Percentiles rank a stretch among this genome's conserved stretches.
These are phyloP conservation scores for Salisapilia sapeloensis DNA, from an alignment of 352 stramenopile genomes.

Conservation along the genomic window DNA sequence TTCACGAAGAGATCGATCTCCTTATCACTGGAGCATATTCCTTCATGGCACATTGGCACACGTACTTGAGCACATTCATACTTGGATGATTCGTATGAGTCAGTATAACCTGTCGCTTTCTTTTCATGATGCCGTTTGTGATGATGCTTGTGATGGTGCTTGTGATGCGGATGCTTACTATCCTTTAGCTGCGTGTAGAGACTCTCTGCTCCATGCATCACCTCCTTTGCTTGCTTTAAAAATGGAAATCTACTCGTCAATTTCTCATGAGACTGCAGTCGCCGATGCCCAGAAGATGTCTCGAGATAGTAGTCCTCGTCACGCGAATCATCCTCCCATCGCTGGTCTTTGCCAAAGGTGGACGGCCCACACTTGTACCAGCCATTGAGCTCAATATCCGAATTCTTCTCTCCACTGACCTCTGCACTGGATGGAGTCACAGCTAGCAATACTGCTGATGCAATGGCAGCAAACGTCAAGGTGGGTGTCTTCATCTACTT, in stretches of 20 bases:
- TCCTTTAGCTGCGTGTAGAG: constrained; percentile 1
- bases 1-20: constrained; percentile 30
- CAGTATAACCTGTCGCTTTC: neutral
- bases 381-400: constrained; percentile 23
- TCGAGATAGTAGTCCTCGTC: constrained; percentile 20
- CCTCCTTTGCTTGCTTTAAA: neutral
- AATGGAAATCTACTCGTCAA: neutral
- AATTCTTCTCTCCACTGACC: no score
- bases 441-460: no score
- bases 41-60: constrained; percentile 54
- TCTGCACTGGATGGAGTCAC: no score
- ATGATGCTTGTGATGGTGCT: neutral
- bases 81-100: neutral
- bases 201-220: neutral
- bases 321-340: constrained; percentile 7
- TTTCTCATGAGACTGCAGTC: neutral
- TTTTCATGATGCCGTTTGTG: neutral
- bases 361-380: constrained; percentile 33
- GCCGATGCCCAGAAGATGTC: constrained; percentile 6
- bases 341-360: constrained; percentile 6
- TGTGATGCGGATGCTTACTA: constrained; percentile 4
- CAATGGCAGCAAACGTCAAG: no score
- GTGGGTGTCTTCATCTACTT: no score
- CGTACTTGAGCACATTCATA: constrained; percentile 48
- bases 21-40: constrained; percentile 36